Conservation (phyloP, 2,329 filamentous ascomycete species). For the Pseudopithomyces chartarum region DNA sequence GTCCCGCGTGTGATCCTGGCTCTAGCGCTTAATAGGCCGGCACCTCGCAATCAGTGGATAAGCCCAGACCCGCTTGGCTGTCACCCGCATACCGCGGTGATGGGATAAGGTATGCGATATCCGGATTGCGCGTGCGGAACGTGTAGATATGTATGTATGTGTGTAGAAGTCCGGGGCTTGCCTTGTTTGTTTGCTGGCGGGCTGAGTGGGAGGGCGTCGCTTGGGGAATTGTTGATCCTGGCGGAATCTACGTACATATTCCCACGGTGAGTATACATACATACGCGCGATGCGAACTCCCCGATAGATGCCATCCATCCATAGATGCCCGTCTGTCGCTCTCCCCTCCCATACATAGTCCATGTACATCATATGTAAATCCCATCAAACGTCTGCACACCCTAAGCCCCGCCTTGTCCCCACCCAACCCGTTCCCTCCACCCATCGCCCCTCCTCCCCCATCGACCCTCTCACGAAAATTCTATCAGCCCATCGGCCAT, state of each 20-base stretch:
- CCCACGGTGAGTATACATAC: no score
- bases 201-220: background rate
- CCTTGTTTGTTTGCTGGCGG: background rate
- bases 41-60: conserved; percentile 11
- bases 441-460: background rate
- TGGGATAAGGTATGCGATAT: conserved; percentile 5
- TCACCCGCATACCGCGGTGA: conserved; percentile 9
- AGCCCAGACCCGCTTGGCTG: conserved; percentile 18
- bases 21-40: conserved; percentile 21
- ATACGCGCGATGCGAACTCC: no score
- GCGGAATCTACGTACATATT: no score
- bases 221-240: no score
- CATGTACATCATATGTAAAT: no score
- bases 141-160: no score
- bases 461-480: background rate
- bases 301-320: no score
- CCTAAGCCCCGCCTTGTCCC: background rate
- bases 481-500: conserved; percentile 12
- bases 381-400: no score
- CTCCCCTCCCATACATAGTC: no score
- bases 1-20: conserved; percentile 14
- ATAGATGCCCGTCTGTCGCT: no score
- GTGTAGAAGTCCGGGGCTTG: conserved; percentile 3
- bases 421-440: background rate
- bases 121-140: background rate